phyloP scores from a whole-genome alignment of 1,139 yeast species.

The Hyphopichia wangnamkhiaoensis region DNA sequence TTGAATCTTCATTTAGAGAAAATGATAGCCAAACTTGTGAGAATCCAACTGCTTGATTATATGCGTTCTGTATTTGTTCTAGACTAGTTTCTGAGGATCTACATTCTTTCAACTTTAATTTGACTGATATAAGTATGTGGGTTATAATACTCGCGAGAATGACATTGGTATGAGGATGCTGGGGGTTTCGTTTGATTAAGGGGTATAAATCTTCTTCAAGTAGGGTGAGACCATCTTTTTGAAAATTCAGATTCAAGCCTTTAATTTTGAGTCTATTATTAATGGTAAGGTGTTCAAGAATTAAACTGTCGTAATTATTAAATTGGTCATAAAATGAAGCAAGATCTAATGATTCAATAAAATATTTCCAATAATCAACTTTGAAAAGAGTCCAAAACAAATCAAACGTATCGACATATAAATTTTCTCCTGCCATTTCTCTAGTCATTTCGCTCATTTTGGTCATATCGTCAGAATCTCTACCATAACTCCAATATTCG shows the following conservation, averaged over 20 bases:
- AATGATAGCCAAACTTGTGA: slow-evolving; percentile 31
- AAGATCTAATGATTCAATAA: slow-evolving; percentile 17
- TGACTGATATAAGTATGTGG: slow-evolving; percentile 11
- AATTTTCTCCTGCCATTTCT: slow-evolving; percentile 17
- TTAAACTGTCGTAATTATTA: slow-evolving; percentile 14
- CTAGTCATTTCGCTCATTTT: slow-evolving; percentile 11
- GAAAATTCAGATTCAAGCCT: not conserved
- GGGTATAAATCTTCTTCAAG: slow-evolving; percentile 12
- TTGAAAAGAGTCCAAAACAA: slow-evolving; percentile 31
- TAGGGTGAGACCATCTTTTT: not conserved
- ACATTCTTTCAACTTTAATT: slow-evolving; percentile 2
- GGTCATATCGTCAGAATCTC: slow-evolving; percentile 13
- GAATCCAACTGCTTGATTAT: slow-evolving; percentile 12
- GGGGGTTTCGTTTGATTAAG: slow-evolving; percentile 17
- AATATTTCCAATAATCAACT: slow-evolving; percentile 33
- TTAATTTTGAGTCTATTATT: slow-evolving; percentile 14
- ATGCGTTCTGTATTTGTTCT: slow-evolving; percentile 11
- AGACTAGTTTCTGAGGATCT: slow-evolving; percentile 10
- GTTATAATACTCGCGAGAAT: slow-evolving; percentile 23
- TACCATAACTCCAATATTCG: slow-evolving; percentile 30
- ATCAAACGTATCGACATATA: slow-evolving; percentile 10
- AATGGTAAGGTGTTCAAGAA: slow-evolving; percentile 19
- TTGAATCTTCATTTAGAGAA: slow-evolving; percentile 9
- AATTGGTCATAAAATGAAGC: slow-evolving; percentile 8
- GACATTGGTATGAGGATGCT: slow-evolving; percentile 25